Base-by-base conservation (phyloP, 2,329 filamentous ascomycete species). In the Cryphonectria parasitica region DNA sequence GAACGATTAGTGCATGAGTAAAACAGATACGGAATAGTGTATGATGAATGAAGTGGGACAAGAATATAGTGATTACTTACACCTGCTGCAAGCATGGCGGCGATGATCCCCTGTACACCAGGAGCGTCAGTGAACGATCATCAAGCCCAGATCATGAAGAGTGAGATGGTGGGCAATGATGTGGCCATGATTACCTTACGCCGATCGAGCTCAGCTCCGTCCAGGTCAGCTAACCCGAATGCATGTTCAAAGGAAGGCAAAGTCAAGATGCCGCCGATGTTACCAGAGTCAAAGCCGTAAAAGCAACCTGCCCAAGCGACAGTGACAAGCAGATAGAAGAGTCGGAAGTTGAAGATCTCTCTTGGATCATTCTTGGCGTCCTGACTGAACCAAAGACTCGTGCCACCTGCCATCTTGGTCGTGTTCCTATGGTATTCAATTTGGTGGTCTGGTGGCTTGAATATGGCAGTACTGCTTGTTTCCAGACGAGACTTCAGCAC, bases 231-330 rank as follows among this genome's bases (percentile, higher is more conserved):
- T 22, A 81, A 69, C 0, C 80, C 80, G 69, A 82, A 81, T 0
- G 80, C 78, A 69, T 74, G 75, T 43, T 76, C 73, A 73, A 82
- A 82, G 6, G 78, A 79, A 0, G 78, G 75, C 6, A 82, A 76
- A 0, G 78, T 81, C 58, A 82, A 68, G 39, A 81, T 78, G 3
- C 80, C 80, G 1, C 80, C 80, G 45, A 82, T 82, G 58, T 81
- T 81, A 25, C 80, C 80, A 56, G 79, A 78, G 63, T 82, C 80
- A 52, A 82, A 81, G 25, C 80, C 80, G 73, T 82, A 82, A 6
- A 79, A 77, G 54, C 79, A 81, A 8, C 80, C 80, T 3, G 79
- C 80, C 73, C 80, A 79, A 10, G 79, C 77, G 28, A 80, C 78
- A 0, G 79, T 77, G 19, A 78, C 71, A 2, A 78, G 76, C 3